Evolutionary conservation across 805 yeast species (phyloP).

Genomic region (Pichia gijzeniarum): DNA sequence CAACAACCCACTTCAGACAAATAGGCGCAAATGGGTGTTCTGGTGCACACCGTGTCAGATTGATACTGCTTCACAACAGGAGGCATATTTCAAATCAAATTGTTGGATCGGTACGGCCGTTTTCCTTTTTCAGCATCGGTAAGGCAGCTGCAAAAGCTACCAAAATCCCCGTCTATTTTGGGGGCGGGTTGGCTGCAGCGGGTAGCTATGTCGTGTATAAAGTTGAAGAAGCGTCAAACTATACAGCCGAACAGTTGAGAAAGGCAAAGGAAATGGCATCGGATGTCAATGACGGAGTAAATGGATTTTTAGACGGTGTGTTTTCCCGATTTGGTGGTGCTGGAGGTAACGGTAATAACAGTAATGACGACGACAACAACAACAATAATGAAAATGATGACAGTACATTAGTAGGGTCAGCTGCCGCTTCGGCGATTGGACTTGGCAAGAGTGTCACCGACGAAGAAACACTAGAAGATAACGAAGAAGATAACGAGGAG

Average conservation of each 20-base stretch:
- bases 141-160: constrained; percentile 49
- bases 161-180: constrained; percentile 72
- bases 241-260: constrained; percentile 59
- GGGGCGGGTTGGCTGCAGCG: constrained; percentile 91
- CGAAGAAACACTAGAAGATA: constrained; percentile 28
- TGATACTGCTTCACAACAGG: not conserved
- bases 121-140: constrained; percentile 38
- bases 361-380: constrained; percentile 20
- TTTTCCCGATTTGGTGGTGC: constrained; percentile 9
- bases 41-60: not conserved
- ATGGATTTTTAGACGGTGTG: constrained; percentile 26
- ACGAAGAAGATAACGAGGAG: constrained; percentile 31
- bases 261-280: constrained; percentile 58
- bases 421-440: constrained; percentile 47
- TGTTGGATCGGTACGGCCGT: constrained; percentile 11
- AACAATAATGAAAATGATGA: constrained; percentile 13
- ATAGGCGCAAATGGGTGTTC: constrained; percentile 4
- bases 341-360: constrained; percentile 30
- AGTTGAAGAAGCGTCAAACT: constrained; percentile 76
- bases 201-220: constrained; percentile 90
- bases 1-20: not conserved
- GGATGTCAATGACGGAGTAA: constrained; percentile 40
- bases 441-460: constrained; percentile 28
- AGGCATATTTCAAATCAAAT: constrained; percentile 5
- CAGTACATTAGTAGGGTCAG: constrained; percentile 44